These are phyloP conservation scores for Globisporangium ultimum DNA, from an alignment of 352 stramenopile genomes.

Conservation along the genomic window DNA sequence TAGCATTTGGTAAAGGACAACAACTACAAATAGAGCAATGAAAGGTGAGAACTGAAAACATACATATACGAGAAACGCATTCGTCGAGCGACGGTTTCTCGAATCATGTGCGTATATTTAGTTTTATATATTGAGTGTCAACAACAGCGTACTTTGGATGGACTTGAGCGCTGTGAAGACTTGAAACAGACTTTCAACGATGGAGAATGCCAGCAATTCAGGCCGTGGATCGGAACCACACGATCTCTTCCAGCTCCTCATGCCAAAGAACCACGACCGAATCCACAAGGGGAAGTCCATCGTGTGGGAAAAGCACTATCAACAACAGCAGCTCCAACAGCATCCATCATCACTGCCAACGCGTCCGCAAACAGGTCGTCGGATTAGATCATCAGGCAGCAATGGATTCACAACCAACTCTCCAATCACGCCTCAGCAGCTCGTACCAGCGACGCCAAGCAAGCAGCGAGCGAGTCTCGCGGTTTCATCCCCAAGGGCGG, in stretches of 20 bases:
- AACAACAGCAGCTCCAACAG: conserved; percentile 16
- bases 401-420: not conserved
- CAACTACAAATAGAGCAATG: conserved; percentile 4
- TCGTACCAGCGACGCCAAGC: not conserved
- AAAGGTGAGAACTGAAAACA: too few relatives aligned
- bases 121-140: conserved; percentile 1
- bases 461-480: not conserved
- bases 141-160: too few relatives aligned
- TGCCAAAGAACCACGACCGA: conserved; percentile 29
- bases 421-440: conserved; percentile 6
- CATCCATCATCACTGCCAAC: not conserved
- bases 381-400: too few relatives aligned
- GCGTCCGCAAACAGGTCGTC: conserved; percentile 13
- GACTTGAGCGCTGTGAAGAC: too few relatives aligned
- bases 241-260: conserved; percentile 33
- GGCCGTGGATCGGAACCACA: not conserved
- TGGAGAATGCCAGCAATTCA: not conserved
- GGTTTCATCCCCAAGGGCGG: not conserved
- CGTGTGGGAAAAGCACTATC: conserved; percentile 31
- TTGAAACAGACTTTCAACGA: not conserved
- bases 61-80: not conserved
- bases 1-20: not conserved
- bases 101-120: not conserved
- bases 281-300: conserved; percentile 24
- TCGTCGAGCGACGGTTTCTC: not conserved